Percentiles rank a stretch among this genome's conserved stretches.
These are phyloP conservation scores for Acanthamoeba lugdunensis DNA, from an alignment of 208 protist genomes.

Conservation along the genomic window DNA sequence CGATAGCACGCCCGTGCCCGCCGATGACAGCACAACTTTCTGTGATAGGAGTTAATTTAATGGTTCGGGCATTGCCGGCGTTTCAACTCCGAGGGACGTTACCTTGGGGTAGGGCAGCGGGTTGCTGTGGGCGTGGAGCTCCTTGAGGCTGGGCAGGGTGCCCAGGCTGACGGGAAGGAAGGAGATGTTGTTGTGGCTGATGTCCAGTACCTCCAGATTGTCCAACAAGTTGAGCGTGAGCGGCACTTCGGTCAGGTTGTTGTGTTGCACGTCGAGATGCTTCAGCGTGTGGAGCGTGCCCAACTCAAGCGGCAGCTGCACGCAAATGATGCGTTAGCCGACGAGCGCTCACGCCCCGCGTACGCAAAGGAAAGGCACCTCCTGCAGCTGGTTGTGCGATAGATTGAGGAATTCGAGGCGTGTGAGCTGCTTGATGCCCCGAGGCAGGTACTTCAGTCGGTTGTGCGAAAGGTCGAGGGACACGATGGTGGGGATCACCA, in stretches of 20 bases:
- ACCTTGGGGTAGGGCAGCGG: slow-evolving; percentile 44
- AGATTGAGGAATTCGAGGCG: slow-evolving; percentile 51
- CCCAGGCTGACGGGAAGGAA: slow-evolving; percentile 13
- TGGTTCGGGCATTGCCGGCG: background rate
- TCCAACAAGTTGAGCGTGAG: slow-evolving; percentile 48
- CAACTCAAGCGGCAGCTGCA: slow-evolving; percentile 16
- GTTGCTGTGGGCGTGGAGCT: slow-evolving; percentile 20
- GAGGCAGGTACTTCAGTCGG: background rate
- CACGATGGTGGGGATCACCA: slow-evolving; percentile 42
- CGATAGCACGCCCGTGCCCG: background rate
- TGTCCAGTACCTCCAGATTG: slow-evolving; percentile 33
- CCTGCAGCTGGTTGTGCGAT: background rate
- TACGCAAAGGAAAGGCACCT: background rate
- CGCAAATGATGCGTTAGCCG: background rate
- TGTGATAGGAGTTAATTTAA: background rate
- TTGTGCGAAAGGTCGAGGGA: slow-evolving; percentile 60
- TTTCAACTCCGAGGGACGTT: too few species aligned
- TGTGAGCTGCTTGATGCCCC: slow-evolving; percentile 30
- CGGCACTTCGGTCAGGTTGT: slow-evolving; percentile 17
- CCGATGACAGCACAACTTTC: background rate
- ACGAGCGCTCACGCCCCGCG: background rate
- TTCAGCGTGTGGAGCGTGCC: slow-evolving; percentile 34
- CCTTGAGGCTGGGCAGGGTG: slow-evolving; percentile 30
- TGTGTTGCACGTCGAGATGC: slow-evolving; percentile 53
- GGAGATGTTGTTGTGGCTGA: slow-evolving; percentile 14